Base-by-base conservation (phyloP, 495 filamentous ascomycete genomes). In the Hypoxylon trugodes region DNA sequence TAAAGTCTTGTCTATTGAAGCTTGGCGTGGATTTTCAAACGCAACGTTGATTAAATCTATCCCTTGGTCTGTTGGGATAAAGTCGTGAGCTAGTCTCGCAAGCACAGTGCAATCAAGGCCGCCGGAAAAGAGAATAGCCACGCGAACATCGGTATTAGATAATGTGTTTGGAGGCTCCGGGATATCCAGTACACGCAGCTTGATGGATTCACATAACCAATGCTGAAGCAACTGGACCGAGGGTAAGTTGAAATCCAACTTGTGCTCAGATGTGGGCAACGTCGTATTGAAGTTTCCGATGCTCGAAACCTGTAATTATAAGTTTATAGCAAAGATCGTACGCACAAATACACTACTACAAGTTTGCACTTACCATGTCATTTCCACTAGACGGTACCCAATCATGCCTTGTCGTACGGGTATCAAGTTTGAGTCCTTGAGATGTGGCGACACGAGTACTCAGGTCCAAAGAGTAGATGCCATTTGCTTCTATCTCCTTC, bases 41-140 rank as follows among this genome's bases (percentile, higher is more conserved):
- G 93, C 95, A 37, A 99, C 93, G 64, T 99, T 99, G 15, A 98
- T 82, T 0, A 99, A 82, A 69, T 97, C 93, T 58, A 99, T 89
- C 4, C 79, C 76, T 59, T 95, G 86, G 4, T 80, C 70, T 1
- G 69, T 18, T 0, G 91, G 90, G 6, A 97, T 73, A 18, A 92
- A 74, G 22, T 96, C 90, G 65, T 97, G 93, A n/a, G 83, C 77
- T 19, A 98, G 73, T 46, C 93, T 82, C 9, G 96, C 94, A 21
- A 99, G 80, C 0, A 96, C 75, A 2, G 93, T 93, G 72, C 95
- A 97, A 72, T 99, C 95, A 6, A 99, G 80, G 0, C 95, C 95
- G 4, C 95, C 95, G 0, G 94, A 97, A 74, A 98, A 99, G 0
- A 99, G 81, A 1, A 99, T 83, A 0, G 92, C 93, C 24, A 96